phyloP scores from a whole-genome alignment of 1,139 yeast species.

The Pneumocystis oryctolagi region DNA sequence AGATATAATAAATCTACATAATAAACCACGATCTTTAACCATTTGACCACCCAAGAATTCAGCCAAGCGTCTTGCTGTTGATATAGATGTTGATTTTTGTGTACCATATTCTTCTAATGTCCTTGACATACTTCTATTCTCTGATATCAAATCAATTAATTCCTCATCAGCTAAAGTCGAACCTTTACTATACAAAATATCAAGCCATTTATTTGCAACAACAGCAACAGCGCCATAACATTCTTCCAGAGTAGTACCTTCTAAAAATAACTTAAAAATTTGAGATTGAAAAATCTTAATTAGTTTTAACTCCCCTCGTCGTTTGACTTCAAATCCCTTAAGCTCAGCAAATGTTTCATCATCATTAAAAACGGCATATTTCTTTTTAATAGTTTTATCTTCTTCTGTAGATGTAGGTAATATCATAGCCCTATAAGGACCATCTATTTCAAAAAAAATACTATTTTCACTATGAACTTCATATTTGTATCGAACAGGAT shows the following conservation, averaged over 20 bases:
- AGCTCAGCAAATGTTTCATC: constrained; percentile 91
- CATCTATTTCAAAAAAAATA: constrained; percentile 95
- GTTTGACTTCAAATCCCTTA: constrained; percentile 89
- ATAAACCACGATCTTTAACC: constrained; percentile 93
- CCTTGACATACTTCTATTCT: constrained; percentile 89
- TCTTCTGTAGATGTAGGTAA: constrained; percentile 95
- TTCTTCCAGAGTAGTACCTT: constrained; percentile 59
- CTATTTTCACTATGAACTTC: constrained; percentile 77
- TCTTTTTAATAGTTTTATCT: constrained; percentile 87
- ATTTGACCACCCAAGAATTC: constrained; percentile 94
- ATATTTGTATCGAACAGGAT: constrained; percentile 52
- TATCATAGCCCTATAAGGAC: constrained; percentile 95
- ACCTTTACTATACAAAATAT: constrained; percentile 79
- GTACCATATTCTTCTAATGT: constrained; percentile 75
- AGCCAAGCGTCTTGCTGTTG: constrained; percentile 85
- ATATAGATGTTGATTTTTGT: constrained; percentile 88
- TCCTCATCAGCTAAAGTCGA: constrained; percentile 85
- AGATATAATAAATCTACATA: constrained; percentile 86
- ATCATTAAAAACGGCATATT: constrained; percentile 92
- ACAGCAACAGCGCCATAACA: constrained; percentile 84
- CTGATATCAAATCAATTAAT: constrained; percentile 85
- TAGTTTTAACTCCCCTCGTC: constrained; percentile 90
- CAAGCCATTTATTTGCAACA: constrained; percentile 93
- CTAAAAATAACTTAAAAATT: constrained; percentile 76
- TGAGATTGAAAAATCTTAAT: constrained; percentile 93